These are phyloP conservation scores for Hirsutella thompsonii DNA, from an alignment of 2,329 filamentous ascomycete genomes.

Conservation along the genomic window DNA sequence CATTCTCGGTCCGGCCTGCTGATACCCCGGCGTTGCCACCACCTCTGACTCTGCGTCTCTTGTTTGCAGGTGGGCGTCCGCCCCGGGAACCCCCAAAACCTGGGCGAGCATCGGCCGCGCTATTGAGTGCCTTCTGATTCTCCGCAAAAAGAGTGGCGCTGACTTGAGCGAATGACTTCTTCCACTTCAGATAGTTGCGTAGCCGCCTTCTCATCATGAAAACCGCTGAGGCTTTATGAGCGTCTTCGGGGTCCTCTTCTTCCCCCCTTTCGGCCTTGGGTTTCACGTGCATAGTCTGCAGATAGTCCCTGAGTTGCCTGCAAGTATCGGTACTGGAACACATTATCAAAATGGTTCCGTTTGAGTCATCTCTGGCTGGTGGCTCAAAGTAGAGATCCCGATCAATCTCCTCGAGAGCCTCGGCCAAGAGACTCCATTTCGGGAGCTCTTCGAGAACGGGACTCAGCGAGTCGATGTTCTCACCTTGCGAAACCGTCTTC, in stretches of 20 bases:
- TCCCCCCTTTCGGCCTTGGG: constrained; percentile 31
- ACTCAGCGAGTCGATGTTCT: constrained; percentile 47
- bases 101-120: constrained; percentile 45
- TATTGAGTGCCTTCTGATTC: constrained; percentile 64
- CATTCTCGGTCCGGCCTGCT: constrained; percentile 48
- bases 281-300: constrained; percentile 78
- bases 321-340: constrained; percentile 80
- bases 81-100: constrained; percentile 35
- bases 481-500: constrained; percentile 33
- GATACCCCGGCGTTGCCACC: constrained; percentile 49
- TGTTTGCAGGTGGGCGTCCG: constrained; percentile 61
- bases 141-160: constrained; percentile 67
- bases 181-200: constrained; percentile 82
- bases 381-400: constrained; percentile 79
- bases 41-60: constrained; percentile 72
- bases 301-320: constrained; percentile 76
- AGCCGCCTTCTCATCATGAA: constrained; percentile 87
- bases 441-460: constrained; percentile 88
- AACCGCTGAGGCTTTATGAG: constrained; percentile 56
- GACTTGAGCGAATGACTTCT: constrained; percentile 75
- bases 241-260: constrained; percentile 34
- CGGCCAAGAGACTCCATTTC: constrained; percentile 83
- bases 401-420: constrained; percentile 88
- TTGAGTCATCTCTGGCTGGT: constrained; percentile 64
- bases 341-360: constrained; percentile 91